Evolutionary conservation across 2,329 filamentous ascomycete genomes (phyloP).

Genomic region (Scytalidium lignicola): DNA sequence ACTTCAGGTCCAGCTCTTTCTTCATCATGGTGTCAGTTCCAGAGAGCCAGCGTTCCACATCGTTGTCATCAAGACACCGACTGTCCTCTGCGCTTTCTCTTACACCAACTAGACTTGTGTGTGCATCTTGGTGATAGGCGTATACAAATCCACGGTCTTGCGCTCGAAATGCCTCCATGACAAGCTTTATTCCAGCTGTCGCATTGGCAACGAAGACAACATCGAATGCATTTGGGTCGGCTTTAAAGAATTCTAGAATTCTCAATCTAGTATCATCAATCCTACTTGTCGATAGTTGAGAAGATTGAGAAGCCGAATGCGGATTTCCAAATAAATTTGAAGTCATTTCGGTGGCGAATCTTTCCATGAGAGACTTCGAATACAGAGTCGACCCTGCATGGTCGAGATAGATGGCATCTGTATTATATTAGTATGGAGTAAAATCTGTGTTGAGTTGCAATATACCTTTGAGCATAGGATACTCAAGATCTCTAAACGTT

Average conservation of each 20-base stretch:
- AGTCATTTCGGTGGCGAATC: conserved; percentile 72
- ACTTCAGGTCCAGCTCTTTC: conserved; percentile 14
- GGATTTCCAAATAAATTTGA: conserved; percentile 82
- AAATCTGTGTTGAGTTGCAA: conserved; percentile 1
- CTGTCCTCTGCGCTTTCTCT: conserved; percentile 63
- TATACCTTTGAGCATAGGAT: conserved; percentile 61
- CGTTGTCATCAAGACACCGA: conserved; percentile 60
- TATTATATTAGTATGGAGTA: not conserved
- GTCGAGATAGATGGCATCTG: conserved; percentile 77
- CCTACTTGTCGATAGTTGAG: conserved; percentile 67
- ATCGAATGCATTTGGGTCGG: conserved; percentile 76
- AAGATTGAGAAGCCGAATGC: conserved; percentile 79
- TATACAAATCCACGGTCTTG: conserved; percentile 69
- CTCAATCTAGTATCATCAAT: conserved; percentile 72
- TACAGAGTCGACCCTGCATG: conserved; percentile 91
- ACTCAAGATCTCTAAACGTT: conserved; percentile 52
- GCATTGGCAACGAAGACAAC: conserved; percentile 89
- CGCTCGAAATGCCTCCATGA: conserved; percentile 71
- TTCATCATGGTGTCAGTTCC: conserved; percentile 29
- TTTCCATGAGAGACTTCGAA: conserved; percentile 73
- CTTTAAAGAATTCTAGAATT: conserved; percentile 72
- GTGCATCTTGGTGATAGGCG: conserved; percentile 74
- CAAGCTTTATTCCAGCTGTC: conserved; percentile 84
- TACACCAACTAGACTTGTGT: conserved; percentile 80
- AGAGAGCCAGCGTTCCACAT: conserved; percentile 61